Evolutionary conservation across 2,329 filamentous ascomycete genomes (phyloP).

Genomic region (Colletotrichum theobromicola): DNA sequence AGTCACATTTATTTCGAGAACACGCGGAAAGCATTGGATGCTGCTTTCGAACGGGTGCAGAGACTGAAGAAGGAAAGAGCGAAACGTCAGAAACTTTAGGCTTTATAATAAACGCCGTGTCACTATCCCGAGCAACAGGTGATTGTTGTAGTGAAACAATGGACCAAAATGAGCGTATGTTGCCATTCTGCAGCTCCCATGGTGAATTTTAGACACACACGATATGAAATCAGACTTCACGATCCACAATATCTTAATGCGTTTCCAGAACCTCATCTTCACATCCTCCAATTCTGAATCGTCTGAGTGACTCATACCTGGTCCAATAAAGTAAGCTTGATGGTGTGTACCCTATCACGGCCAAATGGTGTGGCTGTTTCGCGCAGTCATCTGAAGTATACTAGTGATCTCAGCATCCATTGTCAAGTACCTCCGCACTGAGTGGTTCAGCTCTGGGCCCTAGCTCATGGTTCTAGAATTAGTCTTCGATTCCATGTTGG

Average conservation of each 20-base stretch:
- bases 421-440: not conserved
- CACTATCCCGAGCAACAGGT: not conserved
- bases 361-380: not conserved
- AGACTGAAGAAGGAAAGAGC: not conserved
- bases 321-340: not conserved
- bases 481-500: not conserved
- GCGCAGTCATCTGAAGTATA: not conserved
- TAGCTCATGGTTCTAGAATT: not conserved
- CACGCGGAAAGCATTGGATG: not conserved
- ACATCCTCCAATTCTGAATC: not conserved
- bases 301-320: rapidly evolving
- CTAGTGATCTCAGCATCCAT: not conserved
- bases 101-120: not conserved
- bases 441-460: not conserved
- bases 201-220: not conserved
- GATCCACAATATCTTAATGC: not conserved
- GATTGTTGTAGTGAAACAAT: not conserved
- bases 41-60: not conserved
- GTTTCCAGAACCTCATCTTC: not conserved
- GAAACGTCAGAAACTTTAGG: not conserved
- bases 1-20: not conserved
- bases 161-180: not conserved
- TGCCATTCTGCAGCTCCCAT: not conserved
- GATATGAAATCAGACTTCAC: not conserved
- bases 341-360: not conserved